Percentiles rank a stretch among this genome's conserved stretches.
phyloP scores from a whole-genome alignment of 1,284 basidiomycete genomes.

The Takashimella tepidaria region DNA sequence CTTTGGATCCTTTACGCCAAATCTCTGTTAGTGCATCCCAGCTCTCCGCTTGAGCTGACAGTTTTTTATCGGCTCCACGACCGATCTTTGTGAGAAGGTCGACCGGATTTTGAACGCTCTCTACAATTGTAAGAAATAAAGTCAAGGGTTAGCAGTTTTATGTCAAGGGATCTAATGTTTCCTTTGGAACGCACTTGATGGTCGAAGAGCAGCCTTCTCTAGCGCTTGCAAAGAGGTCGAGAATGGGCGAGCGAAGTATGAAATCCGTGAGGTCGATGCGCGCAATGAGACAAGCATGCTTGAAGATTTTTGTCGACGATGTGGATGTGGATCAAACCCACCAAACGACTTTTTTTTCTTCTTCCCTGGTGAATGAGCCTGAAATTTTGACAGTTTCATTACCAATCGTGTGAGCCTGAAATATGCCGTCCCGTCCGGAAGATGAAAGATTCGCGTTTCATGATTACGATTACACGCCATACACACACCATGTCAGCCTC shows the following conservation, averaged over 20 bases:
- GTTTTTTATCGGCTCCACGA: constrained; percentile 37
- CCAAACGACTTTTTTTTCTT: neutral
- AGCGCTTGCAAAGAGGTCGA: constrained; percentile 18
- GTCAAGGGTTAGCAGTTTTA: no score
- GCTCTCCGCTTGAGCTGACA: constrained; percentile 27
- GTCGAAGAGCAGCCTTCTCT: constrained; percentile 24
- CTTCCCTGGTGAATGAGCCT: neutral
- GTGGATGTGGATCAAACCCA: neutral
- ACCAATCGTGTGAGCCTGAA: neutral
- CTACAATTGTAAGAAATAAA: constrained; percentile 16
- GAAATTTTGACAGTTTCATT: neutral
- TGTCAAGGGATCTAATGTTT: neutral
- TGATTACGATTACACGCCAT: no score
- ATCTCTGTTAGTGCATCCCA: constrained; percentile 38
- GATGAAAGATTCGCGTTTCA: no score
- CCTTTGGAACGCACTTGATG: constrained; percentile 28
- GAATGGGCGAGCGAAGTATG: constrained; percentile 10
- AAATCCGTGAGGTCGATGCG: constrained; percentile 23
- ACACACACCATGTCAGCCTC: neutral
- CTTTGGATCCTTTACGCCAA: constrained; percentile 28
- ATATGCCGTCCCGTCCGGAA: neutral
- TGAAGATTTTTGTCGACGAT: neutral
- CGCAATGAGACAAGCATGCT: constrained; percentile 24
- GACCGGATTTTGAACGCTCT: constrained; percentile 25
- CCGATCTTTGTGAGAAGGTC: constrained; percentile 38